A percentile compares a stretch with the other conserved stretches of the same genome.
Evolutionary conservation across 345 rosid genomes (phyloP).

Genomic region (Raphanus sativus): DNA sequence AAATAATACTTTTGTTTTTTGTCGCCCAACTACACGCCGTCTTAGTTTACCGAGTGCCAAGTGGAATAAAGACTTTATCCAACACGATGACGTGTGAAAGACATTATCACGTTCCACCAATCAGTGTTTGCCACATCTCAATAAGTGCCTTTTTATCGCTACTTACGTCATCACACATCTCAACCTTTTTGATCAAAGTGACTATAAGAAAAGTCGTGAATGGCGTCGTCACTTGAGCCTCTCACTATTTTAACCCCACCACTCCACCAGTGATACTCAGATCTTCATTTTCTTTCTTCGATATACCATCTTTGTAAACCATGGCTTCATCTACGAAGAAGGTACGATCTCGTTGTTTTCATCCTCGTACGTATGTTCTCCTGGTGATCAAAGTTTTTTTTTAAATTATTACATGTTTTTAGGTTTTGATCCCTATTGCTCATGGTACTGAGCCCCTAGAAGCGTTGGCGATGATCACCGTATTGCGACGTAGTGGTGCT

Average conservation of each 20-base stretch:
- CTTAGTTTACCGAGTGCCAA: background rate
- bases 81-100: background rate
- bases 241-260: background rate
- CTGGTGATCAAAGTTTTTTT: background rate
- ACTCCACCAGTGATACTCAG: background rate
- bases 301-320: background rate
- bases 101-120: background rate
- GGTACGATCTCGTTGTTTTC: constrained; percentile 33
- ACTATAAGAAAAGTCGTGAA: background rate
- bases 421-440: constrained; percentile 97
- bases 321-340: constrained; percentile 54
- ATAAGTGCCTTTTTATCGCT: background rate
- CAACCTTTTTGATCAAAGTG: background rate
- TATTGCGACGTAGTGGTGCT: constrained; percentile 76
- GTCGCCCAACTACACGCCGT: background rate
- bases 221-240: background rate
- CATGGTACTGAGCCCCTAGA: constrained; percentile 94
- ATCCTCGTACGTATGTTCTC: background rate
- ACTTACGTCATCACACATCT: background rate
- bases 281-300: background rate
- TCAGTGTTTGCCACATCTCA: background rate
- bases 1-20: background rate
- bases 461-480: constrained; percentile 77
- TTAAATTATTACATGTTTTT: background rate
- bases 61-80: background rate